Conservation (phyloP, 2,329 filamentous ascomycete genomes). For the Calonectria honghensis region DNA sequence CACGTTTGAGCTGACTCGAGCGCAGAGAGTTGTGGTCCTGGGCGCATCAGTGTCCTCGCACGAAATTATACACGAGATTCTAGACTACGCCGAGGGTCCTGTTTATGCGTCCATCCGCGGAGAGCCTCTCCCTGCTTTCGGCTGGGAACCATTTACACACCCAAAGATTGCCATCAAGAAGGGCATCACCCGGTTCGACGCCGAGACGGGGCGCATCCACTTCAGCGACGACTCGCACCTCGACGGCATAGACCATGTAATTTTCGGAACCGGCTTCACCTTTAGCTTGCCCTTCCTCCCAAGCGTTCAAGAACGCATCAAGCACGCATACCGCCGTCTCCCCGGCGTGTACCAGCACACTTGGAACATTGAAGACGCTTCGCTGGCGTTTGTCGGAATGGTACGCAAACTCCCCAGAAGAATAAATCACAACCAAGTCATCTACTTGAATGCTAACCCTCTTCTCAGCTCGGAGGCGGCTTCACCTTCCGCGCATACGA, state of each 20-base stretch:
- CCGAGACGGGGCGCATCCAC: constrained; percentile 32
- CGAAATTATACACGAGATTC: constrained; percentile 73
- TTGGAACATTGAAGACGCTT: constrained; percentile 41
- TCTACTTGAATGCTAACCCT: background rate
- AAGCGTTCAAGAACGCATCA: constrained; percentile 26
- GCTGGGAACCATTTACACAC: constrained; percentile 35
- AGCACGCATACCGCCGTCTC: constrained; percentile 37
- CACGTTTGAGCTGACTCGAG: background rate
- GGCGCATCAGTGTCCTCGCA: constrained; percentile 75
- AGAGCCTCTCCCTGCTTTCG: constrained; percentile 29
- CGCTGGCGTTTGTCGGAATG: constrained; percentile 42
- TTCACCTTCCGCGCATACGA: constrained; percentile 52
- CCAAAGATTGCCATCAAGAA: constrained; percentile 38
- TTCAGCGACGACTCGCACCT: constrained; percentile 36
- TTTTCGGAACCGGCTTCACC: constrained; percentile 43
- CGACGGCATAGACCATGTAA: constrained; percentile 37
- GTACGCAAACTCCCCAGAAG: background rate
- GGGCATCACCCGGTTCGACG: constrained; percentile 36
- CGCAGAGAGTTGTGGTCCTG: constrained; percentile 71
- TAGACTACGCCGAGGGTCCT: constrained; percentile 15
- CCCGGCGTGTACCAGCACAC: constrained; percentile 42
- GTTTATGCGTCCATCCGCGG: constrained; percentile 33
- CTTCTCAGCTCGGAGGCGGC: constrained; percentile 42
- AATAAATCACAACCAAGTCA: background rate
- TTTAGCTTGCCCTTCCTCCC: constrained; percentile 42